Base-by-base conservation (phyloP, 257 asterid genomes). In the Capsicum baccatum region DNA sequence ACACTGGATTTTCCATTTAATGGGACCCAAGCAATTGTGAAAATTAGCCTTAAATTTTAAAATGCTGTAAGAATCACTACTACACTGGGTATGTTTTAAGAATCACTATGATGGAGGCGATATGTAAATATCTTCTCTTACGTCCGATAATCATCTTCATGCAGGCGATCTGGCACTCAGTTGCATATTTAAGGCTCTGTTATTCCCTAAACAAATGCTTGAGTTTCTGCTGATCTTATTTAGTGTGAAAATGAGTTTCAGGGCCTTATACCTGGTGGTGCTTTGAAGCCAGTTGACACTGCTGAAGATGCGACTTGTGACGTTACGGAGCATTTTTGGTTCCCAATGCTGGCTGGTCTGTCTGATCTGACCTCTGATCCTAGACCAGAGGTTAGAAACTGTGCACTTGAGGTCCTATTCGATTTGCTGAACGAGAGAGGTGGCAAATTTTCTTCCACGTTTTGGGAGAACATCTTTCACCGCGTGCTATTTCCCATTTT, bases 271-370 rank as follows among this genome's bases (percentile, higher is more conserved):
- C 98, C 99, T 26, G 99, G 98, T 86, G 99, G 98, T 84, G 95
- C 97, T 80, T 87, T 92, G 89, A 94, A 93, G 87, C 98, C 98
- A 79, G 89, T 95, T 85, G 97, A 92, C 58, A 78, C 83, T 73
- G 81, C 85, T 86, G 88, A 86, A 6, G 98, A 92, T 87, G 92
- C 92, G 88, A 83, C 94, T 67, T 89, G 48, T 92, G 98, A 97
- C 83, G 96, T 97, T 87, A 95, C 99, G 50, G 99, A 97, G 90
- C 98, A 97, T 87, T 97, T 94, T 90, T 97, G 99, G 99, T 97
- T 95, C 88, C 99, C 99, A 35, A 97, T 97, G 99, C 90, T 97
- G 87, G 99, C 98, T 88, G 99, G 99, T 89, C 97, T 97, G 69
- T 97, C 99, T 79, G 98, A 93, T 85, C 93, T 97, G 85, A 97